phyloP scores from a whole-genome alignment of 495 filamentous ascomycete genomes.

The Aspergillus ostianus region DNA sequence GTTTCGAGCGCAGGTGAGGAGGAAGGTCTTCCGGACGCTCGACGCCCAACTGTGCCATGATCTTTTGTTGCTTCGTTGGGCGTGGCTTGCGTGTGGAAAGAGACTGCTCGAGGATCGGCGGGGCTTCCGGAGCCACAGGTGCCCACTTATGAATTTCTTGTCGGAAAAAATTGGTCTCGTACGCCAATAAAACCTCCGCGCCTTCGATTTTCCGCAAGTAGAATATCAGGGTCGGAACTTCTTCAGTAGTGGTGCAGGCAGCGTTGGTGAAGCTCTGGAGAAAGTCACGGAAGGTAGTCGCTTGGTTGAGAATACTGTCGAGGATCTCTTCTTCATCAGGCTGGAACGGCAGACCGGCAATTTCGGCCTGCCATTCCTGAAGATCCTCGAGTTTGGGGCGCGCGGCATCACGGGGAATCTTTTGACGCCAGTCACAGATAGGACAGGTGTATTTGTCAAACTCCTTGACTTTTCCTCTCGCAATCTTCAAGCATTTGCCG shows the following conservation, averaged over 20 bases:
- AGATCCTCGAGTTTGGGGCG: conserved; percentile 94
- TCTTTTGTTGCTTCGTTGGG: conserved; percentile 95
- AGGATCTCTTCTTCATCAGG: conserved; percentile 91
- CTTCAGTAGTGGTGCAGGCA: conserved; percentile 74
- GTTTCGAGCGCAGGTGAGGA: conserved; percentile 72
- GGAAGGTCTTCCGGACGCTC: conserved; percentile 87
- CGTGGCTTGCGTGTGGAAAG: conserved; percentile 95
- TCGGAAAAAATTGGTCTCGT: conserved; percentile 96
- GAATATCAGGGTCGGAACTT: conserved; percentile 89
- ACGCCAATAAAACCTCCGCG: conserved; percentile 86
- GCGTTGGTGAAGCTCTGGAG: conserved; percentile 78
- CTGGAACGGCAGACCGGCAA: conserved; percentile 82
- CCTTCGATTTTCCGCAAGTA: conserved; percentile 98
- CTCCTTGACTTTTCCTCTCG: conserved; percentile 94
- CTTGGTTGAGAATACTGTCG: conserved; percentile 78
- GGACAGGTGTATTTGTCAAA: conserved; percentile 98
- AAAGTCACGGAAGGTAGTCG: conserved; percentile 79
- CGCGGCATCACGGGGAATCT: conserved; percentile 97
- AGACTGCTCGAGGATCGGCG: conserved; percentile 78
- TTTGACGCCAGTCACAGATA: conserved; percentile 95
- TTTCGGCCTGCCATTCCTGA: conserved; percentile 82
- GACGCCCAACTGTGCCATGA: conserved; percentile 84
- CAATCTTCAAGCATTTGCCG: conserved; percentile 97
- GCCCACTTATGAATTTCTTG: conserved; percentile 96
- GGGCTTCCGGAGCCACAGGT: conserved; percentile 80